Conservation (phyloP, 495 filamentous ascomycete genomes). For the Pyronema domesticum region DNA sequence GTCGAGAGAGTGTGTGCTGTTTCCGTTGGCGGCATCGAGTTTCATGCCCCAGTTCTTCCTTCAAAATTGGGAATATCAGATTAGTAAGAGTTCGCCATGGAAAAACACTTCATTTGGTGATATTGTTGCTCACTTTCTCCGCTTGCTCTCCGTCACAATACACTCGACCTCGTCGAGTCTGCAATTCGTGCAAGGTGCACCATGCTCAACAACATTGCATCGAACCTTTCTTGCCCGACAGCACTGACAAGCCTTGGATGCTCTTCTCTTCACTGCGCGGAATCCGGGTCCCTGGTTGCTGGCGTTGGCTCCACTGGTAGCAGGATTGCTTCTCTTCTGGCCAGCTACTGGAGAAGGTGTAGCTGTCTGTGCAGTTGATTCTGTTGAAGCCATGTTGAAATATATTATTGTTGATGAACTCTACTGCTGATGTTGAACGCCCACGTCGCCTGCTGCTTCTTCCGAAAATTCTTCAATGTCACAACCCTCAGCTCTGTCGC, state of each 20-base stretch:
- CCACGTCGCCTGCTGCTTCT: not conserved
- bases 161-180: conserved; percentile 75
- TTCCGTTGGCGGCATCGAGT: conserved; percentile 9
- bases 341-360: conserved; percentile 3
- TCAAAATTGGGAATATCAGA: not conserved
- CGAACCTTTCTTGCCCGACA: conserved; percentile 81
- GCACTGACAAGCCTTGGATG: conserved; percentile 71
- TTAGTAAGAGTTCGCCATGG: not conserved
- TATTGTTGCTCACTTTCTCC: conserved; percentile 51
- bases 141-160: conserved; percentile 74
- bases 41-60: conserved; percentile 25
- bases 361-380: not conserved
- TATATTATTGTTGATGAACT: not conserved
- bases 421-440: too few species aligned
- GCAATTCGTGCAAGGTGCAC: conserved; percentile 78
- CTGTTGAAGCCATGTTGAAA: not conserved
- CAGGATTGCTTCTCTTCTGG: conserved; percentile 17
- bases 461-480: not conserved
- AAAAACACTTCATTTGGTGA: not conserved
- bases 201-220: conserved; percentile 79
- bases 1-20: not conserved
- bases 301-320: conserved; percentile 8
- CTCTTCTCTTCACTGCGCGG: conserved; percentile 59
- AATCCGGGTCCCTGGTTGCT: conserved; percentile 6
- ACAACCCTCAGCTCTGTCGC: not conserved